Evolutionary conservation across 805 yeast genomes (phyloP).

Genomic region (Brettanomyces custersianus): DNA sequence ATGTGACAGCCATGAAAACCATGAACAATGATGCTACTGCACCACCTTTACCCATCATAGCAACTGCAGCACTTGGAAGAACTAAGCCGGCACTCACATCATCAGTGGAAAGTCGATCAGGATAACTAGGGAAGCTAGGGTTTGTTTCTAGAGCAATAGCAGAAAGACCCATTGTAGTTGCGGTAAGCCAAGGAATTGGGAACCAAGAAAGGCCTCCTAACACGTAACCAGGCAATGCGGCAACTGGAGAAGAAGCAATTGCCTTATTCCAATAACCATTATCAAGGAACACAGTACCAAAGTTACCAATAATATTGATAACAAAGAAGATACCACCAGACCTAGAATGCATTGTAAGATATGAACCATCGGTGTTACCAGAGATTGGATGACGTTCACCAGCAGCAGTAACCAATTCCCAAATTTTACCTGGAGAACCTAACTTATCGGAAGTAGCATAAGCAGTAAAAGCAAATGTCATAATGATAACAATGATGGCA

Average conservation of each 20-base stretch:
- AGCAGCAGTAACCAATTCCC: constrained; percentile 58
- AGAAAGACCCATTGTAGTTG: constrained; percentile 84
- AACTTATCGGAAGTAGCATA: constrained; percentile 60
- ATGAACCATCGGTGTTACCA: constrained; percentile 83
- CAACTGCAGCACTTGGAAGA: constrained; percentile 70
- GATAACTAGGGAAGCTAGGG: constrained; percentile 75
- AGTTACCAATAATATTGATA: constrained; percentile 81
- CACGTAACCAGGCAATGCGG: constrained; percentile 81
- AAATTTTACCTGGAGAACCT: constrained; percentile 79
- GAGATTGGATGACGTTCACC: constrained; percentile 55
- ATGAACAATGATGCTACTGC: constrained; percentile 73
- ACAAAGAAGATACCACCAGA: constrained; percentile 87
- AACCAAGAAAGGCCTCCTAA: constrained; percentile 89
- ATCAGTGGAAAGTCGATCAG: constrained; percentile 50
- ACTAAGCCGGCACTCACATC: constrained; percentile 80
- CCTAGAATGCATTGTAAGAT: constrained; percentile 77
- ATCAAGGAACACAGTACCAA: constrained; percentile 82
- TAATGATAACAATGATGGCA: constrained; percentile 64
- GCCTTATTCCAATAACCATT: constrained; percentile 88
- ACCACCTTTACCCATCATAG: constrained; percentile 80
- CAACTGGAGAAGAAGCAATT: constrained; percentile 65
- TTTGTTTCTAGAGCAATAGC: constrained; percentile 63
- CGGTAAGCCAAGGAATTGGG: constrained; percentile 76
- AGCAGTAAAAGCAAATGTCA: constrained; percentile 73
- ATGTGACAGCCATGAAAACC: constrained; percentile 87